Conservation (phyloP, 1,284 basidiomycete species). For the Apiotrichum akiyoshidainum region DNA sequence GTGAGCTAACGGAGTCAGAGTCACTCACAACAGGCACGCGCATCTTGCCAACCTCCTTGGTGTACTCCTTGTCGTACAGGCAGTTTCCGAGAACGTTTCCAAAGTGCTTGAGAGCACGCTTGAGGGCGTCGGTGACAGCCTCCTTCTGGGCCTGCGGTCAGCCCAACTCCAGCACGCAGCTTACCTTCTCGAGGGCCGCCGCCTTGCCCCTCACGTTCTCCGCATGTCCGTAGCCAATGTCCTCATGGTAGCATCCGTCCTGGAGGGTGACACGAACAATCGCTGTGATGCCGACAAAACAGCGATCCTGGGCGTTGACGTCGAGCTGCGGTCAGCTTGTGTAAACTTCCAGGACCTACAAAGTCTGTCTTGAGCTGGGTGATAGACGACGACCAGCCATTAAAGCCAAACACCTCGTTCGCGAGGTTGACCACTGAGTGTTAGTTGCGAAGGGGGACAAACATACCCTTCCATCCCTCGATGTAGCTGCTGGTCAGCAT, state of each 20-base stretch:
- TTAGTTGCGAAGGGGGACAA: conserved; percentile 1
- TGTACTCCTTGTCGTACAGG: conserved; percentile 87
- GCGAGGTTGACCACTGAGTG: conserved; percentile 77
- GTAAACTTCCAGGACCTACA: conserved; percentile 39
- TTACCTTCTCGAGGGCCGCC: conserved; percentile 84
- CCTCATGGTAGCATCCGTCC: conserved; percentile 88
- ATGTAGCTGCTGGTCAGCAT: conserved; percentile 65
- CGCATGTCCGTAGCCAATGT: conserved; percentile 81
- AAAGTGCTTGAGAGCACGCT: conserved; percentile 85
- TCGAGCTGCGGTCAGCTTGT: conserved; percentile 54
- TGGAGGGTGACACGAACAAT: conserved; percentile 80
- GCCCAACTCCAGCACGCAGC: conserved; percentile 24
- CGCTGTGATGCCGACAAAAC: conserved; percentile 75
- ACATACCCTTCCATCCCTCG: conserved; percentile 80
- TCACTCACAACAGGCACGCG: conserved; percentile 66
- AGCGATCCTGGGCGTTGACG: conserved; percentile 64
- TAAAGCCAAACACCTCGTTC: conserved; percentile 97
- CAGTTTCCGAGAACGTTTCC: conserved; percentile 94
- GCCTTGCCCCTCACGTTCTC: conserved; percentile 85
- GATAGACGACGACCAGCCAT: conserved; percentile 90
- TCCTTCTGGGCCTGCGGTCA: conserved; percentile 84
- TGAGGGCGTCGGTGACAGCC: conserved; percentile 90
- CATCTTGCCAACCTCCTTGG: conserved; percentile 78
- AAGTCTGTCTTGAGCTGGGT: conserved; percentile 69
- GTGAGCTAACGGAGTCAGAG: too few relatives aligned